Conservation (phyloP, 805 yeast species). For the Kodamaea lidongshanica region DNA sequence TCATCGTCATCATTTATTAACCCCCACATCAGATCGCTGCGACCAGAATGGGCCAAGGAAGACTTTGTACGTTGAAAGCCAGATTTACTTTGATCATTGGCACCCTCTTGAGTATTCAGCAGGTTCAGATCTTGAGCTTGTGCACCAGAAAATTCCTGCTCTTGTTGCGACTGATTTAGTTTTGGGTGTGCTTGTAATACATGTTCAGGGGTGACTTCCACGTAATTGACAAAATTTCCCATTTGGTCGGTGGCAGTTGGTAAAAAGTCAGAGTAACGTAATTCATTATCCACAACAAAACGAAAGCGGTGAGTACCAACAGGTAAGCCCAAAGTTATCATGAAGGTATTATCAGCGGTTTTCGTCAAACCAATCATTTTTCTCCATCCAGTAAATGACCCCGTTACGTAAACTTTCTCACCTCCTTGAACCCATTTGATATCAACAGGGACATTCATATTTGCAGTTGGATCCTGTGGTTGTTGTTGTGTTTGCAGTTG, state of each 20-base stretch:
- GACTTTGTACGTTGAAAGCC: constrained; percentile 10
- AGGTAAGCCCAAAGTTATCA: constrained; percentile 71
- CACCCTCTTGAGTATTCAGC: constrained; percentile 8
- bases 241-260: constrained; percentile 98
- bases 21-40: constrained; percentile 58
- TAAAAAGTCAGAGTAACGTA: constrained; percentile 76
- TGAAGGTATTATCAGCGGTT: constrained; percentile 49
- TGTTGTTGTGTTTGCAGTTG: constrained; percentile 6
- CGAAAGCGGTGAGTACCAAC: constrained; percentile 91
- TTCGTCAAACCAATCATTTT: constrained; percentile 85
- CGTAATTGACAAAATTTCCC: constrained; percentile 91
- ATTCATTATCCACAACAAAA: constrained; percentile 90
- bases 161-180: constrained; percentile 7
- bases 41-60: constrained; percentile 27
- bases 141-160: constrained; percentile 2
- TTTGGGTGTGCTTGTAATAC: constrained; percentile 7
- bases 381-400: constrained; percentile 97
- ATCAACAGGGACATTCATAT: constrained; percentile 47
- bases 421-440: constrained; percentile 98
- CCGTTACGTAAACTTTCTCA: constrained; percentile 88
- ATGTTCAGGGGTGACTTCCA: constrained; percentile 56
- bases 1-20: constrained; percentile 66
- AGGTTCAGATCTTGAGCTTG: constrained; percentile 3
- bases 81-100: constrained; percentile 18
- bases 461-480: constrained; percentile 19